Evolutionary conservation across 352 stramenopile genomes (phyloP).

Genomic region (Pythium guiyangense): DNA sequence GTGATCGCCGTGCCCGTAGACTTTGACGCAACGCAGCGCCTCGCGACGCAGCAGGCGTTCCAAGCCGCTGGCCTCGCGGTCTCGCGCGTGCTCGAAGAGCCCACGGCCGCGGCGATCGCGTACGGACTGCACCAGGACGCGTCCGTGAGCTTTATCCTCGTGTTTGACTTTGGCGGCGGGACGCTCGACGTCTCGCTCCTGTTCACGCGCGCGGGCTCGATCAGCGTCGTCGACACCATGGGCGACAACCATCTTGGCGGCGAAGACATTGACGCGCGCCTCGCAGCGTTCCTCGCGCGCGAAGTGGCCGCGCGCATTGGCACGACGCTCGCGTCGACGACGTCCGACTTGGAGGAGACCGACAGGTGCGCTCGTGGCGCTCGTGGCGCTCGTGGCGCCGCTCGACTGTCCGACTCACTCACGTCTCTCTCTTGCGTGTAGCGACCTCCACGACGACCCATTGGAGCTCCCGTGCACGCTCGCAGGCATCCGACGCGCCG

Average conservation of each 20-base stretch:
- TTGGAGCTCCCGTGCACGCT: slow-evolving; percentile 39
- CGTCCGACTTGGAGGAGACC: slow-evolving; percentile 17
- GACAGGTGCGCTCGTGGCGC: slow-evolving; percentile 11
- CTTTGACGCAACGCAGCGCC: slow-evolving; percentile 87
- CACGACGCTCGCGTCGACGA: slow-evolving; percentile 21
- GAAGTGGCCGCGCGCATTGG: slow-evolving; percentile 63
- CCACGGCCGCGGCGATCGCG: slow-evolving; percentile 96
- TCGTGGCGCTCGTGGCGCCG: too few relatives aligned
- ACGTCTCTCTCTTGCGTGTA: not conserved
- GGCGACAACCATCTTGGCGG: slow-evolving; percentile 95
- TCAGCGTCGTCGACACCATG: slow-evolving; percentile 91
- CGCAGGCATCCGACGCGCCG: slow-evolving; percentile 44
- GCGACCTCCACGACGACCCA: slow-evolving; percentile 15
- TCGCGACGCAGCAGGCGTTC: slow-evolving; percentile 76
- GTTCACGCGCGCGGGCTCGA: slow-evolving; percentile 90
- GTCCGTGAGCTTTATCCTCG: slow-evolving; percentile 92
- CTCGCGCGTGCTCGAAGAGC: slow-evolving; percentile 96
- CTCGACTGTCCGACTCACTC: too few relatives aligned
- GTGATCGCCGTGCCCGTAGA: slow-evolving; percentile 91
- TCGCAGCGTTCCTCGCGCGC: slow-evolving; percentile 85
- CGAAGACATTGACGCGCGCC: slow-evolving; percentile 90
- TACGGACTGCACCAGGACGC: slow-evolving; percentile 95
- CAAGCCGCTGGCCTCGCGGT: slow-evolving; percentile 91
- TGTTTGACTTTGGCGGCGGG: slow-evolving; percentile 97
- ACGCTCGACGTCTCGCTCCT: slow-evolving; percentile 96